phyloP scores from a whole-genome alignment of 352 stramenopile species.

The Plasmopara viticola region DNA sequence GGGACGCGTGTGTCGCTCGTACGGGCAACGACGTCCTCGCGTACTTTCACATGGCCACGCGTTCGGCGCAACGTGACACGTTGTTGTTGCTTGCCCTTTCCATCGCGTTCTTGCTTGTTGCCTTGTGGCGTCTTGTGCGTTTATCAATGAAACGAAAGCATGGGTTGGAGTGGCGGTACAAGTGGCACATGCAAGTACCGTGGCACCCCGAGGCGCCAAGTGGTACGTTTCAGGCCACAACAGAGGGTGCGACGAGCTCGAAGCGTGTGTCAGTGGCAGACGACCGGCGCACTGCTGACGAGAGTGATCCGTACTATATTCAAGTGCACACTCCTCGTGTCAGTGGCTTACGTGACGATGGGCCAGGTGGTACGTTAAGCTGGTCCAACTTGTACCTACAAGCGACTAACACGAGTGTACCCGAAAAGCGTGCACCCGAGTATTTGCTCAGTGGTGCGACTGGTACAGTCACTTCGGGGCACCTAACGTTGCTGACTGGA shows the following conservation, averaged over 20 bases:
- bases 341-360: slow-evolving; percentile 10
- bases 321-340: slow-evolving; percentile 26
- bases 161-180: slow-evolving; percentile 25
- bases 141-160: slow-evolving; percentile 20
- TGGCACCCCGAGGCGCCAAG: slow-evolving; percentile 2
- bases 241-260: not conserved
- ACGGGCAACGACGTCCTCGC: slow-evolving; percentile 36
- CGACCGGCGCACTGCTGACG: not conserved
- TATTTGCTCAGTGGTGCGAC: slow-evolving; percentile 23
- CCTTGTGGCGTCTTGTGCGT: slow-evolving; percentile 25
- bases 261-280: slow-evolving; percentile 1
- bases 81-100: slow-evolving; percentile 36
- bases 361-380: slow-evolving; percentile 16
- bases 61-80: slow-evolving; percentile 28
- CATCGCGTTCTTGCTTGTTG: slow-evolving; percentile 29
- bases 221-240: slow-evolving; percentile 3
- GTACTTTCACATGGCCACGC: slow-evolving; percentile 39
- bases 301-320: slow-evolving; percentile 30
- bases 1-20: slow-evolving; percentile 26
- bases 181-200: slow-evolving; percentile 21
- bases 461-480: slow-evolving; percentile 23
- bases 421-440: not conserved
- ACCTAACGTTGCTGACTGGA: slow-evolving; percentile 27
- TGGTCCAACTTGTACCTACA: slow-evolving; percentile 31
- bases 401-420: not conserved